Evolutionary conservation across 805 yeast genomes (phyloP).

Genomic region (Schwanniomyces vanrijiae): DNA sequence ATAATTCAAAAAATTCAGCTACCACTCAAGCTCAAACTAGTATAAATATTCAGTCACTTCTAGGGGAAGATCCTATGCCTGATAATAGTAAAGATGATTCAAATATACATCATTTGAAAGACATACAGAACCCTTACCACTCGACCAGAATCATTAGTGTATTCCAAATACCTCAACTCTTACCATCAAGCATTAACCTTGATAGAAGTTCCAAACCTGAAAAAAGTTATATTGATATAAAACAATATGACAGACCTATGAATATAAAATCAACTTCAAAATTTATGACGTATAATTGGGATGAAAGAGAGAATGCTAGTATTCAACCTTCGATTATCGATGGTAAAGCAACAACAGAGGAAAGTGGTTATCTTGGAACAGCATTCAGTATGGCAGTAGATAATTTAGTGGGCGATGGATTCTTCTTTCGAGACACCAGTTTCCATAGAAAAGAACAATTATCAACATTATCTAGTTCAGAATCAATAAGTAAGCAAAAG

Average conservation of each 20-base stretch:
- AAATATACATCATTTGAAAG: neutral
- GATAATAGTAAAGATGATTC: neutral
- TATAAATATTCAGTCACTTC: neutral
- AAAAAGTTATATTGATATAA: neutral
- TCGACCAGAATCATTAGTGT: neutral
- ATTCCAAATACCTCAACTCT: conserved; percentile 12
- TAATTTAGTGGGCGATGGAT: conserved; percentile 16
- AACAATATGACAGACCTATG: neutral
- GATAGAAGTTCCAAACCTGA: neutral
- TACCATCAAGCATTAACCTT: conserved; percentile 12
- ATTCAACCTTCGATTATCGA: neutral
- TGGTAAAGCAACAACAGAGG: conserved; percentile 6
- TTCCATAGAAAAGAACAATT: neutral
- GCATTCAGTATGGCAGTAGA: conserved; percentile 3
- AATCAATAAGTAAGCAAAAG: conserved; percentile 2
- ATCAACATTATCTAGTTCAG: no score
- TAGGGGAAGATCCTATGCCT: neutral
- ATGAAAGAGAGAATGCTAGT: conserved; percentile 10
- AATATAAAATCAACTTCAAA: neutral
- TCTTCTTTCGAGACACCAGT: conserved; percentile 9
- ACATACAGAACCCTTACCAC: no score
- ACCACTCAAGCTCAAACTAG: neutral
- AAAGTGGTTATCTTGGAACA: conserved; percentile 2
- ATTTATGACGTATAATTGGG: conserved; percentile 13
- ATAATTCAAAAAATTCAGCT: neutral